A percentile compares a stretch with the other conserved stretches of the same genome.
Evolutionary conservation across 345 rosid species (phyloP).

Genomic region (Carallia pectinifolia): DNA sequence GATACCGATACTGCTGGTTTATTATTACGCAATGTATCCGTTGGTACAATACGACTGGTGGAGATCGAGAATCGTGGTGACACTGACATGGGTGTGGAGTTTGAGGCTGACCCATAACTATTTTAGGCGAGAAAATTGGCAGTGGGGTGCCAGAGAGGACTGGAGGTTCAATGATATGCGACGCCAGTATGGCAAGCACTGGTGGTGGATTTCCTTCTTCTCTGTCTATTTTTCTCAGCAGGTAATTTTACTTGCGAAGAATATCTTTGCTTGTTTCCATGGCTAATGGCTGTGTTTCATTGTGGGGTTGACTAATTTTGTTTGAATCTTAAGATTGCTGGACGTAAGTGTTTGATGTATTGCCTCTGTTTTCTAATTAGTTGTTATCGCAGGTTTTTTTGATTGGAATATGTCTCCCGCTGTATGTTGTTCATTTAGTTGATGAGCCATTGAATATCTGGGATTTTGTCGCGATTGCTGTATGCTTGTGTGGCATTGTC

Average conservation of each 20-base stretch:
- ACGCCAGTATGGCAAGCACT: slow-evolving; percentile 69
- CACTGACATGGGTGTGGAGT: slow-evolving; percentile 79
- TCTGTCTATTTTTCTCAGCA: slow-evolving; percentile 84
- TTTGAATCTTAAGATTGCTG: background rate
- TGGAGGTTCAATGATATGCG: slow-evolving; percentile 92
- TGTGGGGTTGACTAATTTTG: background rate
- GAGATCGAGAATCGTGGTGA: slow-evolving; percentile 65
- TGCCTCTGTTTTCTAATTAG: slow-evolving; percentile 26
- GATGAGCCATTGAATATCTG: slow-evolving; percentile 59
- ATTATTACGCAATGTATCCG: slow-evolving; percentile 77
- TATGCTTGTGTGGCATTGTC: slow-evolving; percentile 61
- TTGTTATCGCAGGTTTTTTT: slow-evolving; percentile 60
- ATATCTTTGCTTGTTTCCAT: background rate
- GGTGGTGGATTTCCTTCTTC: slow-evolving; percentile 98
- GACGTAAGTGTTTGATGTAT: slow-evolving; percentile 33
- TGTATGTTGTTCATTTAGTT: slow-evolving; percentile 56
- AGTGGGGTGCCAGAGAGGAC: slow-evolving; percentile 94
- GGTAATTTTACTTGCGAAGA: slow-evolving; percentile 33
- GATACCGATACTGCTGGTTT: slow-evolving; percentile 76
- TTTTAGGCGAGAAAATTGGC: slow-evolving; percentile 94
- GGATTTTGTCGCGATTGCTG: slow-evolving; percentile 60
- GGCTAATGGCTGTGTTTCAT: background rate
- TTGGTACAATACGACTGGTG: slow-evolving; percentile 47
- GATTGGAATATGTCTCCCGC: slow-evolving; percentile 73
- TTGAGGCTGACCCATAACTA: slow-evolving; percentile 82